These are phyloP conservation scores for Amaranthus hypochondriacus DNA, from an alignment of 148 eudicot genomes.

Conservation along the genomic window DNA sequence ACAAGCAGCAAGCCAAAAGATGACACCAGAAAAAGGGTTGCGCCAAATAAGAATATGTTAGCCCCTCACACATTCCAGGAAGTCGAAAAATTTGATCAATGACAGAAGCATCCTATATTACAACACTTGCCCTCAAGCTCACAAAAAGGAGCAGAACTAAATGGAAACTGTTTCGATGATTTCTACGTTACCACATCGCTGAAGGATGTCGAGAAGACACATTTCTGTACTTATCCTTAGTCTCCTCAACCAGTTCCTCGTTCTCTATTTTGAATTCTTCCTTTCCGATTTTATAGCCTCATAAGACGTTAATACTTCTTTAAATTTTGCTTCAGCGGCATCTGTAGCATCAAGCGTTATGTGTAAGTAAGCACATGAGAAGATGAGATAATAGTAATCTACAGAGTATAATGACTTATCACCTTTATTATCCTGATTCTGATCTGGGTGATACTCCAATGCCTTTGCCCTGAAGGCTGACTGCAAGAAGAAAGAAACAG, in stretches of 20 bases:
- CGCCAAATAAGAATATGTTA: not conserved
- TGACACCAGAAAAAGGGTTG: not conserved
- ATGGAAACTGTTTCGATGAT: not conserved
- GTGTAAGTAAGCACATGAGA: constrained; percentile 5
- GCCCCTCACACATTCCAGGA: not conserved
- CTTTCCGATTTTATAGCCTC: constrained; percentile 89
- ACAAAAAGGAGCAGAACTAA: not conserved
- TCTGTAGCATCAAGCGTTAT: constrained; percentile 45
- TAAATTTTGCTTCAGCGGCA: constrained; percentile 86
- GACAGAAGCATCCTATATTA: constrained; percentile 2
- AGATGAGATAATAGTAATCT: not conserved
- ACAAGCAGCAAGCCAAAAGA: constrained; percentile 8
- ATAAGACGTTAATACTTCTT: constrained; percentile 79
- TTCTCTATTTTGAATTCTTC: constrained; percentile 38
- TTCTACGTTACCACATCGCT: not conserved
- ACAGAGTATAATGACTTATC: not conserved
- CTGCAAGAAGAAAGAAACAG: constrained; percentile 33
- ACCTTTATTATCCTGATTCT: constrained; percentile 90
- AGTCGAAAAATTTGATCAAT: not conserved
- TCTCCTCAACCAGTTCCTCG: not conserved
- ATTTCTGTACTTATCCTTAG: not conserved
- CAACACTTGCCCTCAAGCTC: constrained; percentile 10
- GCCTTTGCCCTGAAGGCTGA: constrained; percentile 94
- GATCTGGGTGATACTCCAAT: constrained; percentile 92
- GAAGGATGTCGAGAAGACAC: not conserved